Evolutionary conservation across 805 yeast genomes (phyloP), one percentile per base, ranked within the genome.

Genomic region (Saturnispora gosingensis): DNA sequence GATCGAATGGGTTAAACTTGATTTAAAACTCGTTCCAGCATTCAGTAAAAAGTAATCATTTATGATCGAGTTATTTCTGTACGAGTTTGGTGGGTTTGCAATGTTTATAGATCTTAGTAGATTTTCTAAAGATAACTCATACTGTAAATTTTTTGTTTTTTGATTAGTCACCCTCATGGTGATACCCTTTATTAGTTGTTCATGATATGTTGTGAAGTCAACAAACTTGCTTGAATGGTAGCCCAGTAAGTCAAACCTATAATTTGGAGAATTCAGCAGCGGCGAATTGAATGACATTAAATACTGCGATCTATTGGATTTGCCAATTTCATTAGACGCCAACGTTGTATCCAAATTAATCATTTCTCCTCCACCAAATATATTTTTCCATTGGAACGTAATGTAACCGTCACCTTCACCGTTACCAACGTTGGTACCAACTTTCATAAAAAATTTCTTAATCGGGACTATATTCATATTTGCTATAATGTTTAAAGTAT

Each of bases 361-460:
- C 36, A 65, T 66, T 56, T 79, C 83, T 3, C 76, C 82, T 9
- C 83, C 83, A 0, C 83, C 83, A 66, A 78, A 76, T 18, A 78
- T 61, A 58, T 79, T 79, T 49, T 72, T 72, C 62, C 76, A 71
- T 65, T 81, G 89, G 51, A 90, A 79, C 32, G 87, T 83, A 45
- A 88, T 74, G 62, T 90, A 89, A 1, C 97, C 98, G 62, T 87
- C 93, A 30, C 97, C 99, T 70, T 93, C 98, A 32, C 96, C 96
- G 63, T 93, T 91, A 2, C 98, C 98, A 7, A 93, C 79, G 66
- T 89, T 90, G 2, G 98, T 93, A 4, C 99, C 99, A 1, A 97
- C 87, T 59, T 85, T 86, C 49, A 95, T 90, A 54, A 78, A 75
- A 59, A 89, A 85, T 57, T 77, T 76, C 58, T 88, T 88, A 4